Evolutionary conservation across 2,329 filamentous ascomycete species (phyloP).

Genomic region (Fusarium oxysporum): DNA sequence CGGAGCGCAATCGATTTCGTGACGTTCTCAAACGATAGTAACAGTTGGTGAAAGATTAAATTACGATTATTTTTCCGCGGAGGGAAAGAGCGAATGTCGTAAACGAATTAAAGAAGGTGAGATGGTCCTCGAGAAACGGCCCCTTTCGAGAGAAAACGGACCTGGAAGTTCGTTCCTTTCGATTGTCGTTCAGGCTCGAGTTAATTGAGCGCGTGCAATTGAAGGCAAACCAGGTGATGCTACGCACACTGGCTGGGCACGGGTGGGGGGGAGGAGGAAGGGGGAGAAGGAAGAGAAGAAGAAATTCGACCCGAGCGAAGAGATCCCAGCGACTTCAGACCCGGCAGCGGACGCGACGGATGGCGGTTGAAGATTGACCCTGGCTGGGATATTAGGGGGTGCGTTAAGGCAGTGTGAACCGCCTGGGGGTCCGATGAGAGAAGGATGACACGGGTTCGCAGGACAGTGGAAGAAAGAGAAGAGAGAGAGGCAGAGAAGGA

Average conservation of each 20-base stretch:
- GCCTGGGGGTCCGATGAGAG: conserved; percentile 12
- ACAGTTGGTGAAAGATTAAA: conserved; percentile 45
- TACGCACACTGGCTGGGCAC: conserved; percentile 43
- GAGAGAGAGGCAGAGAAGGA: conserved; percentile 6
- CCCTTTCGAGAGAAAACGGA: conserved; percentile 31
- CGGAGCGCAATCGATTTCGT: conserved; percentile 30
- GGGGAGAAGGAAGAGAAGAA: conserved; percentile 21
- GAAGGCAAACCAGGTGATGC: conserved; percentile 41
- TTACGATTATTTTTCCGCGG: conserved; percentile 42
- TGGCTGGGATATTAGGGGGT: conserved; percentile 36
- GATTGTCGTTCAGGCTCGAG: conserved; percentile 40
- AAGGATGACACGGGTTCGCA: conserved; percentile 3
- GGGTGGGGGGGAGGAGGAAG: conserved; percentile 29
- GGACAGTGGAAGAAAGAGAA: conserved; percentile 11
- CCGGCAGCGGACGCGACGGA: conserved; percentile 21
- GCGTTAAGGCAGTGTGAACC: conserved; percentile 25
- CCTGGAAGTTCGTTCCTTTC: conserved; percentile 42
- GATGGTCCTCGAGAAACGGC: conserved; percentile 33
- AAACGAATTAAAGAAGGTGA: conserved; percentile 36
- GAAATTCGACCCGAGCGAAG: conserved; percentile 27
- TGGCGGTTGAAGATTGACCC: conserved; percentile 34
- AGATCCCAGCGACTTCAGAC: conserved; percentile 31
- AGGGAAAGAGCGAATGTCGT: conserved; percentile 39
- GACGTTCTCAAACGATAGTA: conserved; percentile 37
- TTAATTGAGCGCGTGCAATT: conserved; percentile 32